Percentiles rank a stretch among this genome's conserved stretches.
phyloP scores from a whole-genome alignment of 2,329 filamentous ascomycete genomes.

The Neonectria neomacrospora region DNA sequence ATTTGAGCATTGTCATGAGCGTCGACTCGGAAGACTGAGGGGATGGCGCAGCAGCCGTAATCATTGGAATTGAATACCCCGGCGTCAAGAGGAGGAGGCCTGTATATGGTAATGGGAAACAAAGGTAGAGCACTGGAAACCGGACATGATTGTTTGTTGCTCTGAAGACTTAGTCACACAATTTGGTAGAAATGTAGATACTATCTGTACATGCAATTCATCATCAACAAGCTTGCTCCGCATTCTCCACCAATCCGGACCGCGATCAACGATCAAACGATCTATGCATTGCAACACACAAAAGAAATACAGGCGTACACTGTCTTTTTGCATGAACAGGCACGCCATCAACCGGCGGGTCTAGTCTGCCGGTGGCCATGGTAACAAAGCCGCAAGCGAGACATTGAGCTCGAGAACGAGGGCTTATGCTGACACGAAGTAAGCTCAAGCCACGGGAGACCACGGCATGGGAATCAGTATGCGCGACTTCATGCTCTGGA shows the following conservation, averaged over 20 bases:
- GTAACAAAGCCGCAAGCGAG: neutral
- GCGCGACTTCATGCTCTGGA: slow-evolving; percentile 94
- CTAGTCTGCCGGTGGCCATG: slow-evolving; percentile 1
- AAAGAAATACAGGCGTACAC: neutral
- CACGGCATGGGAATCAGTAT: slow-evolving; percentile 95
- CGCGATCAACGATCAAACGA: slow-evolving; percentile 29
- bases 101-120: slow-evolving; percentile 17
- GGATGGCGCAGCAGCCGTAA: slow-evolving; percentile 28
- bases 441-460: slow-evolving; percentile 83
- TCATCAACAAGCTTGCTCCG: slow-evolving; percentile 37
- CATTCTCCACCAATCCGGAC: slow-evolving; percentile 32
- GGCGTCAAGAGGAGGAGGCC: slow-evolving; percentile 18
- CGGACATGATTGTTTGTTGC: slow-evolving; percentile 9
- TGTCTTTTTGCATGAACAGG: neutral
- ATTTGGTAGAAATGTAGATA: slow-evolving; percentile 37
- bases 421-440: neutral
- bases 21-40: slow-evolving; percentile 52
- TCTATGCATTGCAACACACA: slow-evolving; percentile 30
- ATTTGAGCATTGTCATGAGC: slow-evolving; percentile 82
- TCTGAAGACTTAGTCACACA: slow-evolving; percentile 28
- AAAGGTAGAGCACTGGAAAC: slow-evolving; percentile 3
- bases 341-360: neutral
- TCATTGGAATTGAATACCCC: slow-evolving; percentile 43
- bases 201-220: slow-evolving; percentile 43
- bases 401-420: neutral